Evolutionary conservation across 2,329 filamentous ascomycete genomes (phyloP), one percentile per base, ranked within the genome.

Genomic region (Calcarisporium arbuscula): DNA sequence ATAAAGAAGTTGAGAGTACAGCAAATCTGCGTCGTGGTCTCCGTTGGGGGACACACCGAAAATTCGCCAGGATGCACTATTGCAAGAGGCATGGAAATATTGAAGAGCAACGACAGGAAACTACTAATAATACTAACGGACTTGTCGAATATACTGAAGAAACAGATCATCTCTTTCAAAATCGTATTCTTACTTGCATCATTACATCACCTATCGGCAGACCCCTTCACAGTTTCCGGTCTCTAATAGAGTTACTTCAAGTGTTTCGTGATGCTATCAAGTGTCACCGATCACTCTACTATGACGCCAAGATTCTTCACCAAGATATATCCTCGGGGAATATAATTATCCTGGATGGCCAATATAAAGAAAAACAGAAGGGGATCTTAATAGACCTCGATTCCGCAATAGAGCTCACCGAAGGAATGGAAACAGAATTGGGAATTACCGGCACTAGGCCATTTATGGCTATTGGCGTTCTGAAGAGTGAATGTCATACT

Each of bases 401-500:
- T 34, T 38, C 32, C 12, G 41, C 43, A 23, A 37, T 30, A 28
- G 20, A 41, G n/a, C 30, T 41, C 19, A 19, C 26, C 14, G 34
- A 39, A 23, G 40, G 19, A 23, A 14, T 17, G 17, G 39, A 23
- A 17, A 30, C 25, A 28, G 28, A 36, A 20, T 11, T 11, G 8
- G 12, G 19, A 8, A 40, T 42, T 19, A 36, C 23, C 20, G 43
- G 43, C 36, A 48, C 43, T 3, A 36, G 26, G 14, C 35, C 34
- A 4, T 55, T 50, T 20, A 52, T 54, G 43, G 48, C 50, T 5
- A 49, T 56, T 20, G 46, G 39, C 5, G 20, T 52, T 7, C 32
- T 48, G 3, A 31, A 17, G 1, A 11, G 31, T 1, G 32, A 40
- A 3, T 10, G 10, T 8, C 43, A 41, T 8, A 52, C 44, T 2